These are phyloP conservation scores for Plasmodium cynomolgi DNA, from an alignment of 169 alveolate species.

Conservation along the genomic window DNA sequence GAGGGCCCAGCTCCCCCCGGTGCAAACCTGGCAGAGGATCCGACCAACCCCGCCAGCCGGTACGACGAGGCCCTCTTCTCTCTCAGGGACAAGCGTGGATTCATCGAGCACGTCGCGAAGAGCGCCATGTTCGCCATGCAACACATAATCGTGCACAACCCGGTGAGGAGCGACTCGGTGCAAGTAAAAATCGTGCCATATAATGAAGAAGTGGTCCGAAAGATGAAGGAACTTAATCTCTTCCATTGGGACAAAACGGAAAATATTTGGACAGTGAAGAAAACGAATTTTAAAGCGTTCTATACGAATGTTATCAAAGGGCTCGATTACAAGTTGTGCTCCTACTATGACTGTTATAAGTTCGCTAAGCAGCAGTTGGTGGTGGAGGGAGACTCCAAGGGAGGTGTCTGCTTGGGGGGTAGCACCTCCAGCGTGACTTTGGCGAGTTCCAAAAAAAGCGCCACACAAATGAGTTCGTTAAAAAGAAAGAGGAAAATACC, in stretches of 20 bases:
- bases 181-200: slow-evolving; percentile 48
- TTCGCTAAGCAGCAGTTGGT: slow-evolving; percentile 9
- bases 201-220: slow-evolving; percentile 30
- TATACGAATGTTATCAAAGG: slow-evolving; percentile 22
- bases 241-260: slow-evolving; percentile 55
- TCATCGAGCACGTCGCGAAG: slow-evolving; percentile 28
- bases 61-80: slow-evolving; percentile 22
- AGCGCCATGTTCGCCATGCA: slow-evolving; percentile 34
- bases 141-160: slow-evolving; percentile 49
- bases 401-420: background rate
- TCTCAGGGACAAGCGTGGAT: slow-evolving; percentile 6
- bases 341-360: slow-evolving; percentile 50
- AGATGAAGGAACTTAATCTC: slow-evolving; percentile 36
- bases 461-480: background rate
- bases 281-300: slow-evolving; percentile 35
- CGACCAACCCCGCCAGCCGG: background rate
- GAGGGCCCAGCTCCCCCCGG: background rate
- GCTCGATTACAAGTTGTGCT: slow-evolving; percentile 40
- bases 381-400: slow-evolving; percentile 5
- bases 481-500: slow-evolving; percentile 25
- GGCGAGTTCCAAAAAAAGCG: background rate
- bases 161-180: slow-evolving; percentile 17
- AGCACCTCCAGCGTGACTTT: background rate
- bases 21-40: background rate
- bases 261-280: slow-evolving; percentile 40